phyloP scores from a whole-genome alignment of 2,329 filamentous ascomycete species.

The Talaromyces sp. region DNA sequence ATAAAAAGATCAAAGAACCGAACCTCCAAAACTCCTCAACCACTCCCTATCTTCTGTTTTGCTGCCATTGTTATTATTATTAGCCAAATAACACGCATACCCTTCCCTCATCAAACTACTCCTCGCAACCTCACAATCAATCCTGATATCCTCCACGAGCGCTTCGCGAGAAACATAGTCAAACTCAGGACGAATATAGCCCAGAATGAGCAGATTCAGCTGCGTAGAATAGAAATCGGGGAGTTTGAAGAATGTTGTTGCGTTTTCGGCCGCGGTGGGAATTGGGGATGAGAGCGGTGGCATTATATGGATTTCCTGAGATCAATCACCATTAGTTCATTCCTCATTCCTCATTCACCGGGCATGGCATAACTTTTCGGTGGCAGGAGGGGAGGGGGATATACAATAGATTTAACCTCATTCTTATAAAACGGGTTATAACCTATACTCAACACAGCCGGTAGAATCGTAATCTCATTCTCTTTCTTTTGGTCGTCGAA shows the following conservation, averaged over 20 bases:
- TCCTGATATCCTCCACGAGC: conserved; percentile 79
- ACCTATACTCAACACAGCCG: conserved; percentile 90
- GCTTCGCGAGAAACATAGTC: conserved; percentile 82
- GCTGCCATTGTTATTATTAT: conserved; percentile 31
- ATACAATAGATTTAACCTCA: conserved; percentile 66
- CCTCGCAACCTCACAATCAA: conserved; percentile 79
- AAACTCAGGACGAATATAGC: conserved; percentile 82
- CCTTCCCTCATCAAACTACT: conserved; percentile 62
- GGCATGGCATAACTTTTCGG: too few species aligned
- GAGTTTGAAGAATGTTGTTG: conserved; percentile 31
- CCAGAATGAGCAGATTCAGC: conserved; percentile 74
- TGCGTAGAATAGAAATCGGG: conserved; percentile 79
- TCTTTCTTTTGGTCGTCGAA: neutral
- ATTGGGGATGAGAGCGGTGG: conserved; percentile 56
- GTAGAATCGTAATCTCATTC: conserved; percentile 51
- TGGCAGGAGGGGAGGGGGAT: conserved; percentile 19
- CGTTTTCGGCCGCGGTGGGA: conserved; percentile 24
- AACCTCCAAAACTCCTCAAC: conserved; percentile 29
- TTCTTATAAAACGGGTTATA: conserved; percentile 99
- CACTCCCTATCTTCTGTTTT: conserved; percentile 30
- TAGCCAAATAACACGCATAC: conserved; percentile 51
- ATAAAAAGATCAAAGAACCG: too few species aligned
- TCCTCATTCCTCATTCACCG: neutral
- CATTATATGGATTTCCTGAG: conserved; percentile 76
- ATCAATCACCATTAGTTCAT: too few species aligned